These are phyloP conservation scores for Gossypium sturtianum DNA, from an alignment of 345 rosid species.

Conservation along the genomic window DNA sequence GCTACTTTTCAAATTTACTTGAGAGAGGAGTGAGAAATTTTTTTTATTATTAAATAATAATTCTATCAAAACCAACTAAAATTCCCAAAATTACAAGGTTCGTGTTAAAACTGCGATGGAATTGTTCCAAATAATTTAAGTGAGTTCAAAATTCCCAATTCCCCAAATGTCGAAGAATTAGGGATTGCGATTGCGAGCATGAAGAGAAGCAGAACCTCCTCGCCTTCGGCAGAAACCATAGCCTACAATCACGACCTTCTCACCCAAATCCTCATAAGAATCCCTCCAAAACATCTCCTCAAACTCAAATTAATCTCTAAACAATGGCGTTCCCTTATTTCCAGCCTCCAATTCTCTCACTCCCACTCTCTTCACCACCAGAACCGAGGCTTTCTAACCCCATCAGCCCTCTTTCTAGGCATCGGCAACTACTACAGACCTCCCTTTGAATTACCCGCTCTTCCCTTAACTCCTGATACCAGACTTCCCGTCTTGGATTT, in stretches of 20 bases:
- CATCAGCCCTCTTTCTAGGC: constrained; percentile 7
- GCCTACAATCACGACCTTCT: constrained; percentile 5
- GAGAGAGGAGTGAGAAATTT: no score
- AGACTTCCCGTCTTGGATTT: constrained; percentile 11
- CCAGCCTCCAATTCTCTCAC: constrained; percentile 9
- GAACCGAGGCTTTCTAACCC: constrained; percentile 10
- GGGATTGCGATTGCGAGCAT: neutral
- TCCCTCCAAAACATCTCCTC: constrained; percentile 10
- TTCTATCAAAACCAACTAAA: neutral
- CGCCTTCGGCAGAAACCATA: neutral
- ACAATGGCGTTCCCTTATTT: constrained; percentile 15
- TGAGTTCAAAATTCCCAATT: neutral
- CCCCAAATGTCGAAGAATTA: neutral
- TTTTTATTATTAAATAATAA: no score
- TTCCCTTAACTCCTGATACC: neutral
- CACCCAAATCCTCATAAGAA: neutral
- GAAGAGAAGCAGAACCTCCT: neutral
- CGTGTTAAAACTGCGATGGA: neutral
- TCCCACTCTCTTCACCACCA: neutral
- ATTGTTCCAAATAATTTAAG: neutral
- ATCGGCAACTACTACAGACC: neutral
- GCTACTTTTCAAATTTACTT: no score
- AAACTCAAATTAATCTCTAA: constrained; percentile 14
- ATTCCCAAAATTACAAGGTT: no score
- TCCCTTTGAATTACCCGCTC: neutral